Base-by-base conservation (phyloP, 176 grass and related monocot genomes). In the Dactylis glomerata region DNA sequence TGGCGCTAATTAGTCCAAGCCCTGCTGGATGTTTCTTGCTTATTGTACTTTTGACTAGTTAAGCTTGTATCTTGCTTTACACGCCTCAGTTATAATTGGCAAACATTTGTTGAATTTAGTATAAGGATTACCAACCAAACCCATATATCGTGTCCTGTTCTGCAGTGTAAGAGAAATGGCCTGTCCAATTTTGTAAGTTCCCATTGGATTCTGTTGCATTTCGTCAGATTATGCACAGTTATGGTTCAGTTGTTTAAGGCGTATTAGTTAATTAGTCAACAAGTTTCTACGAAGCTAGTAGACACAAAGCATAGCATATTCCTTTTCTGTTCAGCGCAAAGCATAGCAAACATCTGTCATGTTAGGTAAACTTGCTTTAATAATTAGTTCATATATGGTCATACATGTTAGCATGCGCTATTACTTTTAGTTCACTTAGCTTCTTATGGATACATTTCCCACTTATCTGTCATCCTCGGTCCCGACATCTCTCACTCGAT, bases 331-430 rank as follows among this genome's bases (percentile, higher is more conserved):
- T 75, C 27, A 22, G 13, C 58, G 58, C 84, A 57, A 85, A 72
- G n/a, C 68, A 65, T 83, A 65, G 24, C 46, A 75, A 89, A 45
- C 63, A 47, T 46, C 4, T 75, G 28, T 45, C 76, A 67, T 40
- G 1, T 40, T 67, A 47, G 45, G 56, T 79, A 75, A 65, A 64
- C 45, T 32, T 10, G 28, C 76, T 68, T 73, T 24, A 34, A 42
- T 67, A 80, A 74, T 61, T 30, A 81, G 14, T 61, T 70, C 33
- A 30, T 58, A 50, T 58, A 50, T 36, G 54, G 67, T 81, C 58
- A 31, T 56, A 88, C 46, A 56, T 26, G 44, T 55, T 64, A 52
- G 50, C 28, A 79, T 47, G 36, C 4, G 45, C 6, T 33, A 10
- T 40, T 72, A 26, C 44, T 36, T 62, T 40, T 31, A 49, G 54